A percentile compares a stretch with the other conserved stretches of the same genome.
Evolutionary conservation across 192 early-diverging fungal species (phyloP).

Genomic region (Geosiphon pyriformis): DNA sequence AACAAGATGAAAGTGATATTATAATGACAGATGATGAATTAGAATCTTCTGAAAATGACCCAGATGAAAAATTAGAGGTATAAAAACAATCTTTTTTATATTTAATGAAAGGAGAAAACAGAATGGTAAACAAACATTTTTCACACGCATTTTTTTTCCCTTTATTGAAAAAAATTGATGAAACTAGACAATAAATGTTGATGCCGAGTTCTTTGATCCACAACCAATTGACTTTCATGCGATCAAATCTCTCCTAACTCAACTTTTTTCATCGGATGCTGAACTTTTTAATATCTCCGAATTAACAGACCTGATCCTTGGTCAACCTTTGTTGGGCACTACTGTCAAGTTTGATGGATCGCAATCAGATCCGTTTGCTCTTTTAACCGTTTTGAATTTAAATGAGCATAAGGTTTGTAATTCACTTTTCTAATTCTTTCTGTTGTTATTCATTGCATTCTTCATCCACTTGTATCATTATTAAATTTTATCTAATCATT

Average conservation of each 20-base stretch:
- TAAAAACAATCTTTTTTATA: background rate
- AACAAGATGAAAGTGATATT: too few relatives aligned
- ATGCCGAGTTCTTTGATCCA: slow-evolving; percentile 96
- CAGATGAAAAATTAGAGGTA: background rate
- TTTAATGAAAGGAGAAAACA: background rate
- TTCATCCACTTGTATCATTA: too few relatives aligned
- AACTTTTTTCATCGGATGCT: slow-evolving; percentile 75
- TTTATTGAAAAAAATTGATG: background rate
- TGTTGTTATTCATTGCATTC: too few relatives aligned
- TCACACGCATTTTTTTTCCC: background rate
- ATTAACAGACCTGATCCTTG: slow-evolving; percentile 79
- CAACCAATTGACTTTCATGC: slow-evolving; percentile 85
- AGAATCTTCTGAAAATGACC: background rate
- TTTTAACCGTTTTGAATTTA: slow-evolving; percentile 74
- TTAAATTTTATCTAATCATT: background rate
- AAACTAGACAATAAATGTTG: slow-evolving; percentile 52
- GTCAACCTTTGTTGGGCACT: slow-evolving; percentile 71
- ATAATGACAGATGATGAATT: background rate
- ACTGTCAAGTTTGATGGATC: slow-evolving; percentile 83
- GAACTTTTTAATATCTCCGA: slow-evolving; percentile 67
- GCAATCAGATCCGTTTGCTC: slow-evolving; percentile 81
- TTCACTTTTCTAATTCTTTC: background rate
- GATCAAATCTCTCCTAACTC: slow-evolving; percentile 77
- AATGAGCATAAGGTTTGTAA: slow-evolving; percentile 48
- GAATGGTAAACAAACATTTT: background rate